A percentile compares a stretch with the other conserved stretches of the same genome.
Evolutionary conservation across 345 rosid species (phyloP).

Genomic region (Populus deltoides): DNA sequence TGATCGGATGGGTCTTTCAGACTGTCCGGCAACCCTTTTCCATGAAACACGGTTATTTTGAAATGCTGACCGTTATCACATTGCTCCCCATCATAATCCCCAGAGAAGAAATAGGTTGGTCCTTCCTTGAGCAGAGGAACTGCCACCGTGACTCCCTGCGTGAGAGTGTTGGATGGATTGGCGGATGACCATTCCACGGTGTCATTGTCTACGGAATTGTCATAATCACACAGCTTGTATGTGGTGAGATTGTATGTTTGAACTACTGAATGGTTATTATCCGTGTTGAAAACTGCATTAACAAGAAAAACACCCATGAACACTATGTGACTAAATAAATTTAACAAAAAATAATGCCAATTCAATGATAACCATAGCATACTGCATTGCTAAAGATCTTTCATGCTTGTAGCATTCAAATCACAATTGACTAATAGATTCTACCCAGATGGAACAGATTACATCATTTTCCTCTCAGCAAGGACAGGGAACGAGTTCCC

Average conservation of each 20-base stretch:
- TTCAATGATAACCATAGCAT: no score
- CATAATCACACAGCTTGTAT: conserved; percentile 65
- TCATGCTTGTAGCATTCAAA: neutral
- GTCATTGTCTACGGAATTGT: conserved; percentile 44
- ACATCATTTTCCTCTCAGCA: no score
- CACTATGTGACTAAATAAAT: neutral
- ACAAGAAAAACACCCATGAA: neutral
- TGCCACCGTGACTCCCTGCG: conserved; percentile 46
- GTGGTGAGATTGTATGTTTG: conserved; percentile 79
- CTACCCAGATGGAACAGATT: no score
- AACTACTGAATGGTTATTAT: conserved; percentile 80
- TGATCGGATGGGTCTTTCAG: conserved; percentile 41
- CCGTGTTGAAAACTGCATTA: conserved; percentile 81
- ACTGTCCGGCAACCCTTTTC: conserved; percentile 65
- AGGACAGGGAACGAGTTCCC: no score
- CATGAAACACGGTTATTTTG: conserved; percentile 67
- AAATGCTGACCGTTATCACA: conserved; percentile 69
- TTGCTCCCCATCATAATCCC: conserved; percentile 86
- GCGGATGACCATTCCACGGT: conserved; percentile 65
- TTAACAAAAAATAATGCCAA: no score
- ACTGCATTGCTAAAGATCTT: no score
- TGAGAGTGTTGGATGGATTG: conserved; percentile 69
- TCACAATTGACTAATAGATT: neutral
- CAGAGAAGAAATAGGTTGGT: conserved; percentile 67
- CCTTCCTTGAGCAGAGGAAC: conserved; percentile 83